Percentiles rank a stretch among this genome's conserved stretches.
These are phyloP conservation scores for Naumovozyma baii DNA, from an alignment of 805 yeast species.

Conservation along the genomic window DNA sequence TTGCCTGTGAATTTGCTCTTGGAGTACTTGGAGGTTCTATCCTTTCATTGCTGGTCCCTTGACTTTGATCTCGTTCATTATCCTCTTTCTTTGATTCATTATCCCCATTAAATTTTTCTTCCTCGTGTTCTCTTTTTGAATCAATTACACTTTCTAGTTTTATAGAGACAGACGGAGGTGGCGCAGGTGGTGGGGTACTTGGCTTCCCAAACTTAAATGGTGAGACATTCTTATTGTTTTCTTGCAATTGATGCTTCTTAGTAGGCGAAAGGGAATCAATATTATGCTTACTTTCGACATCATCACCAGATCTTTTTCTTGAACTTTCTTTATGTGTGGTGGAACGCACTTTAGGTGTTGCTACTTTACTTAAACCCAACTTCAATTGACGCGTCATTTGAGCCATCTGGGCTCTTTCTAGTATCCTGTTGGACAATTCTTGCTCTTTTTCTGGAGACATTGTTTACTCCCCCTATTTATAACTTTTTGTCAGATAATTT, in stretches of 20 bases:
- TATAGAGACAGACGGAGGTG: conserved; percentile 2
- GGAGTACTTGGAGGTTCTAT: conserved; percentile 7
- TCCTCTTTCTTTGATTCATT: neutral
- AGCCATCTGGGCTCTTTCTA: conserved; percentile 30
- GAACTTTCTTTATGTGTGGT: neutral
- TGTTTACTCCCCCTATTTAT: too few species aligned
- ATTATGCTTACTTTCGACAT: neutral
- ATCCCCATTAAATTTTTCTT: neutral
- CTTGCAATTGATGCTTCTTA: conserved; percentile 1
- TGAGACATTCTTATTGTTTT: neutral
- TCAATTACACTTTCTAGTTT: too few species aligned
- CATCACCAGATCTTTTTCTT: conserved; percentile 7
- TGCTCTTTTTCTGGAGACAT: conserved; percentile 24
- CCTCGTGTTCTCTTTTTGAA: too few species aligned
- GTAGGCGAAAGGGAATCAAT: conserved; percentile 3
- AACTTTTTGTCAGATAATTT: too few species aligned
- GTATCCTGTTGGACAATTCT: conserved; percentile 25
- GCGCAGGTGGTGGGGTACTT: conserved; percentile 4
- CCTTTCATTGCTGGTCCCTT: neutral
- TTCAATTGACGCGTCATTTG: conserved; percentile 30
- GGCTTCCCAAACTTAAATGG: conserved; percentile 7
- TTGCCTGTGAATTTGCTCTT: conserved; percentile 1
- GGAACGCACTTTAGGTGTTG: conserved; percentile 10
- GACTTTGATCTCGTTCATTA: neutral
- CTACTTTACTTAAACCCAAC: conserved; percentile 25